These are phyloP conservation scores for Macrolepiota dolichaula DNA, from an alignment of 768 basidiomycete species.

Conservation along the genomic window DNA sequence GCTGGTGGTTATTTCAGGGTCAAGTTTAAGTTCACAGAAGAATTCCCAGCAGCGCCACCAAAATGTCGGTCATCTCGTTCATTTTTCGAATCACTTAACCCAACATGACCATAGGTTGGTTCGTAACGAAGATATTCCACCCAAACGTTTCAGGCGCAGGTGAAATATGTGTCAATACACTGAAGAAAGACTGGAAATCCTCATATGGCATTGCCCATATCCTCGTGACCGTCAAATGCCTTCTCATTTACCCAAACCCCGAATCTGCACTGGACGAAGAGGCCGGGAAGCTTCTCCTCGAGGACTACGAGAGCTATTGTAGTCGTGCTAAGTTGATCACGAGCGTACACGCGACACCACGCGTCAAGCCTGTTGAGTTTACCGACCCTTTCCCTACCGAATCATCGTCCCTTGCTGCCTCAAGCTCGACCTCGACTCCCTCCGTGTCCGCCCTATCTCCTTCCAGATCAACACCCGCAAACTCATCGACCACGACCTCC, in stretches of 20 bases:
- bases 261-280: constrained; percentile 96
- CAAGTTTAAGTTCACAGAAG: constrained; percentile 87
- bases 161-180: constrained; percentile 95
- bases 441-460: constrained; percentile 18
- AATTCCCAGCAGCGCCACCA: constrained; percentile 91
- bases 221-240: constrained; percentile 89
- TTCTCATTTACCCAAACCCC: constrained; percentile 95
- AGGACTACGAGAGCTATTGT: constrained; percentile 88
- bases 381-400: constrained; percentile 35
- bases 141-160: constrained; percentile 89
- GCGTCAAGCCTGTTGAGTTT: constrained; percentile 71
- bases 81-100: neutral
- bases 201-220: constrained; percentile 90
- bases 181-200: constrained; percentile 97
- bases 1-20: constrained; percentile 66
- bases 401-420: constrained; percentile 12
- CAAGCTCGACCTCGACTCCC: constrained; percentile 20
- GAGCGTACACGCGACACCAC: constrained; percentile 85
- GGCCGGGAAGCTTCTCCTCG: constrained; percentile 87
- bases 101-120: constrained; percentile 57
- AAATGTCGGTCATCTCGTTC: constrained; percentile 64
- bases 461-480: constrained; percentile 15
- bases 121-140: constrained; percentile 94
- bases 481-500: constrained; percentile 12
- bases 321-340: constrained; percentile 86